These are phyloP conservation scores for Straminergon stramineum DNA, from an alignment of 225 moss, liverwort and hornwort species.

Conservation along the genomic window DNA sequence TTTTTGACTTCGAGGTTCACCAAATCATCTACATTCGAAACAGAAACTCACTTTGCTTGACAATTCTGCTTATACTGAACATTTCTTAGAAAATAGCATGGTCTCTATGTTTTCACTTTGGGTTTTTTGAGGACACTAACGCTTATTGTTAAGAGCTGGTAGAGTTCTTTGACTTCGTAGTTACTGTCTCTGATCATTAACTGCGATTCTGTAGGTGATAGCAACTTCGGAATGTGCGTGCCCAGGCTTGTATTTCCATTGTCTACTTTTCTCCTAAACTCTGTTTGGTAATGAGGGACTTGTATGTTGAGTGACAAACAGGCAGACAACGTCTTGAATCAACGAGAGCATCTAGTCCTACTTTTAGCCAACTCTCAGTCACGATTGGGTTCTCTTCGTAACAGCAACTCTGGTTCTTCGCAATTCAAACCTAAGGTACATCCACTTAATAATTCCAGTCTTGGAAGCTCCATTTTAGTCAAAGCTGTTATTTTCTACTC, in stretches of 20 bases:
- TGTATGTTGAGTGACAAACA: conserved; percentile 10
- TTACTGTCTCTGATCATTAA: neutral
- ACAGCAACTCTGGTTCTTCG: neutral
- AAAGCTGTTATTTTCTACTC: neutral
- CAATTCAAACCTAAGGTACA: conserved; percentile 18
- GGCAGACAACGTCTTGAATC: conserved; percentile 86
- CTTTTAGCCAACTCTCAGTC: conserved; percentile 81
- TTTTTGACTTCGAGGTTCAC: neutral
- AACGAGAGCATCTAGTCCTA: conserved; percentile 87
- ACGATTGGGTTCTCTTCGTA: conserved; percentile 29
- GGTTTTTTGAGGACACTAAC: neutral
- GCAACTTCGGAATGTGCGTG: neutral
- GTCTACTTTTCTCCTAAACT: neutral
- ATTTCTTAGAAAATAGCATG: neutral
- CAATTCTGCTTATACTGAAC: neutral
- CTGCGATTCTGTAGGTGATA: neutral
- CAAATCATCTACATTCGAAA: neutral
- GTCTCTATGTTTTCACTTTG: neutral
- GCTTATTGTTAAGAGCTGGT: neutral
- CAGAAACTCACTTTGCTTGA: neutral
- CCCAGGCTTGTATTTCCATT: neutral
- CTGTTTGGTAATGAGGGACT: neutral
- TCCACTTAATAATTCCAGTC: neutral
- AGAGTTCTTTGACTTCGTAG: neutral
- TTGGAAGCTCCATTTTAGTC: neutral